phyloP scores from a whole-genome alignment of 73 alveolate genomes.

The Halteria grandinella region DNA sequence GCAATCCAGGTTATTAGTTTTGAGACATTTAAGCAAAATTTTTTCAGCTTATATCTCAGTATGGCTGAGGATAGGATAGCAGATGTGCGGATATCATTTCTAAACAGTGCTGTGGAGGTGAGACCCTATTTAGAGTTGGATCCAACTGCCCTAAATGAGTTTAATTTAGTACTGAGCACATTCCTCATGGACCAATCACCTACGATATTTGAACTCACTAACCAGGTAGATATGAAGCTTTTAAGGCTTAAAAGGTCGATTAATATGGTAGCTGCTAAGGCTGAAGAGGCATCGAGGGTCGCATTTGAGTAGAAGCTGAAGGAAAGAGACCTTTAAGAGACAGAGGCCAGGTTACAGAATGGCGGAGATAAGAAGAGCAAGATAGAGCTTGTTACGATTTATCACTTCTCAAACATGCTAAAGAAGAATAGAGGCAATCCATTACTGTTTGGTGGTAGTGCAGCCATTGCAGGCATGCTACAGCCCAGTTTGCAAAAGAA shows the following conservation, averaged over 20 bases:
- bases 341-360: too few relatives aligned
- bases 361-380: too few relatives aligned
- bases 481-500: conserved; percentile 29
- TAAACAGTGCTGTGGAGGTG: conserved; percentile 6
- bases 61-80: conserved; percentile 27
- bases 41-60: conserved; percentile 2
- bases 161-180: too few relatives aligned
- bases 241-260: conserved; percentile 17
- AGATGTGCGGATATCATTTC: conserved; percentile 14
- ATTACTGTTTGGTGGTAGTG: too few relatives aligned
- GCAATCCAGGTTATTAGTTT: conserved; percentile 21
- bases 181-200: too few relatives aligned
- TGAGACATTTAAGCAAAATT: conserved; percentile 12
- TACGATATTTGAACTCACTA: neutral
- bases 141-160: conserved; percentile 1
- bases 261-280: neutral
- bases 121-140: conserved; percentile 44
- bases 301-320: conserved; percentile 14
- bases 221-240: neutral
- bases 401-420: too few relatives aligned
- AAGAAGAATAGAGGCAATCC: too few relatives aligned
- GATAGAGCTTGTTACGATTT: too few relatives aligned
- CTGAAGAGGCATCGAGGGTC: conserved; percentile 15
- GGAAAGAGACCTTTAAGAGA: too few relatives aligned
- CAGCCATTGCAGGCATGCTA: too few relatives aligned